Conservation (phyloP, 2,329 filamentous ascomycete genomes). For the Fusarium verticillioides region DNA sequence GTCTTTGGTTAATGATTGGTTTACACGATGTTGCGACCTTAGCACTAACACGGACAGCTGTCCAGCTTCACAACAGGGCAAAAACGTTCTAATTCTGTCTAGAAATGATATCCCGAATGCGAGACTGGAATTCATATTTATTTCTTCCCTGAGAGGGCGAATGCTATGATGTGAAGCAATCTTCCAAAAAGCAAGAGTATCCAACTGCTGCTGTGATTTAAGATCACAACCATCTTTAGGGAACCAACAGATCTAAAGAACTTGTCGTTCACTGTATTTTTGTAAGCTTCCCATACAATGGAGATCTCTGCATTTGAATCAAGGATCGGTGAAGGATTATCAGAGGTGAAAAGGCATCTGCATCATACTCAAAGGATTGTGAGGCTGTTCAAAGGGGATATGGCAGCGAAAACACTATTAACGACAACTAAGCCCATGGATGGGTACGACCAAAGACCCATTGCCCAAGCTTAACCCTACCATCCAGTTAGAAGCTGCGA, state of each 20-base stretch:
- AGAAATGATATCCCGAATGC: not conserved
- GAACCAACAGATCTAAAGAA: not conserved
- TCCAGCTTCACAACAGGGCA: not conserved
- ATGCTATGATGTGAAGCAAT: not conserved
- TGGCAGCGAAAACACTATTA: not conserved
- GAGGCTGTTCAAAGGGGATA: fast-evolving
- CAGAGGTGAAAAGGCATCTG: fast-evolving
- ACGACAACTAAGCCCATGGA: no score
- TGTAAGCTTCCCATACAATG: fast-evolving
- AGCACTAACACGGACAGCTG: not conserved
- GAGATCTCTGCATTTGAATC: fast-evolving
- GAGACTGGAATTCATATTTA: fast-evolving
- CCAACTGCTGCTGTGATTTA: not conserved
- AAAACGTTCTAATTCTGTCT: not conserved
- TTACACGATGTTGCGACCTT: fast-evolving
- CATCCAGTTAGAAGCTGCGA: not conserved
- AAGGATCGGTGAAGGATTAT: fast-evolving
- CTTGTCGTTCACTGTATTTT: fast-evolving
- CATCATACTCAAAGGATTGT: fast-evolving
- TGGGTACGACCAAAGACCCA: no score
- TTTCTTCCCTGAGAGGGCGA: not conserved
- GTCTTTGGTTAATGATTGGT: no score
- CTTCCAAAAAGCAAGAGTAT: fast-evolving
- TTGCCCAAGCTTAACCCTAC: no score
- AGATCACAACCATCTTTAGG: no score